Conservation (phyloP, 139 green algal genomes). For the Pseudopediastrum boryanum region DNA sequence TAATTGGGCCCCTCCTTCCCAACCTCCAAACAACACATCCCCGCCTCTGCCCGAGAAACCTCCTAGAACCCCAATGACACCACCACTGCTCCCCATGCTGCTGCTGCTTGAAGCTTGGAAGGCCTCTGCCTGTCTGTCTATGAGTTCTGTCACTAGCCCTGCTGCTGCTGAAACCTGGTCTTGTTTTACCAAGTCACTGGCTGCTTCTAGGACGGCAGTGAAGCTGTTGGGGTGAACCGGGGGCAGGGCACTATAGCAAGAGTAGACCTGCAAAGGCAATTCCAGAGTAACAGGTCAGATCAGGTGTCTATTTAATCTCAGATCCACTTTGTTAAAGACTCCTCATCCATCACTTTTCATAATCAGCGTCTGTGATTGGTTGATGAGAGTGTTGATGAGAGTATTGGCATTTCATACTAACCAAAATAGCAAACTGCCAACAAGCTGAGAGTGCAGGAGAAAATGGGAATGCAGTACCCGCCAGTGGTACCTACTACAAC, state of each 20-base stretch:
- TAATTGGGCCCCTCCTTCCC: background rate
- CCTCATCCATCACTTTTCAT: too few relatives aligned
- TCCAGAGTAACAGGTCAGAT: too few relatives aligned
- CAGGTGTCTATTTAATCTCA: too few relatives aligned
- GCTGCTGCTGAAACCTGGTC: constrained; percentile 5
- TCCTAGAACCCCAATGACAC: background rate
- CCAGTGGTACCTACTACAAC: too few relatives aligned
- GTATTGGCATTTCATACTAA: too few relatives aligned
- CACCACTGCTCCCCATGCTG: background rate
- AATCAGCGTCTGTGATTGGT: too few relatives aligned
- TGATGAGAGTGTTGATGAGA: too few relatives aligned
- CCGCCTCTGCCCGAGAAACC: background rate
- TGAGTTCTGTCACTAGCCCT: background rate
- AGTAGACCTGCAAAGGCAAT: background rate
- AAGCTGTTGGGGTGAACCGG: background rate
- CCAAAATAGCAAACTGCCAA: too few relatives aligned
- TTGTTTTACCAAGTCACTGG: background rate
- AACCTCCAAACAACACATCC: constrained; percentile 9
- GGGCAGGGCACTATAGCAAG: constrained; percentile 3
- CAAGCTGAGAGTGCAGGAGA: too few relatives aligned
- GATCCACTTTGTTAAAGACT: too few relatives aligned
- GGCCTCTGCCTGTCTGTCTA: constrained; percentile 24
- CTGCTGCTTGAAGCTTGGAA: background rate
- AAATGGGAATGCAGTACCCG: too few relatives aligned
- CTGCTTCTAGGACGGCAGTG: background rate